phyloP scores from a whole-genome alignment of 345 rosid species.

The Garcia nutans region DNA sequence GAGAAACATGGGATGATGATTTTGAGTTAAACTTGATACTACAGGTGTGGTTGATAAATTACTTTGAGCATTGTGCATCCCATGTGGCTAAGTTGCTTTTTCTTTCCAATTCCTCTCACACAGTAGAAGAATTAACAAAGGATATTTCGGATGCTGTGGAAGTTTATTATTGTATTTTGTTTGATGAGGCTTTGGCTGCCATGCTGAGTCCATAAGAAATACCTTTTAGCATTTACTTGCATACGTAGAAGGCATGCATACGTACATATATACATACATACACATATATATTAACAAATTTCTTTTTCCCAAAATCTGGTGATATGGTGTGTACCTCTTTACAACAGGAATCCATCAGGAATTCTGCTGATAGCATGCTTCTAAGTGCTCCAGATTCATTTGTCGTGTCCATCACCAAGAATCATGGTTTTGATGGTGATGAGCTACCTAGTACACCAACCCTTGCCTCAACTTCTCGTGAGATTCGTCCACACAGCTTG shows the following conservation, averaged over 20 bases:
- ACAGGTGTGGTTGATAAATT: constrained; percentile 54
- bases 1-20: constrained; percentile 91
- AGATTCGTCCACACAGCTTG: constrained; percentile 45
- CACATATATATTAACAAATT: neutral
- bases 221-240: neutral
- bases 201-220: neutral
- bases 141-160: neutral
- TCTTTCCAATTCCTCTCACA: neutral
- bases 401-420: constrained; percentile 65
- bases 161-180: constrained; percentile 2
- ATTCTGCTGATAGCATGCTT: constrained; percentile 83
- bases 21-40: constrained; percentile 84
- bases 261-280: no score
- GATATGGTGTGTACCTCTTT: constrained; percentile 8
- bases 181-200: constrained; percentile 3
- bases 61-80: neutral
- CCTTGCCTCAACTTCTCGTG: constrained; percentile 48
- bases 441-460: constrained; percentile 46
- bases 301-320: constrained; percentile 9
- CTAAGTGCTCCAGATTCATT: constrained; percentile 81
- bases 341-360: constrained; percentile 86
- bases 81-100: neutral
- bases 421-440: constrained; percentile 48
- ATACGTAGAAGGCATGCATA: neutral
- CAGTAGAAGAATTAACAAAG: neutral